A percentile compares a stretch with the other conserved stretches of the same genome.
Evolutionary conservation across 2,329 filamentous ascomycete genomes (phyloP).

Genomic region (Aspergillus ochraceoroseus): DNA sequence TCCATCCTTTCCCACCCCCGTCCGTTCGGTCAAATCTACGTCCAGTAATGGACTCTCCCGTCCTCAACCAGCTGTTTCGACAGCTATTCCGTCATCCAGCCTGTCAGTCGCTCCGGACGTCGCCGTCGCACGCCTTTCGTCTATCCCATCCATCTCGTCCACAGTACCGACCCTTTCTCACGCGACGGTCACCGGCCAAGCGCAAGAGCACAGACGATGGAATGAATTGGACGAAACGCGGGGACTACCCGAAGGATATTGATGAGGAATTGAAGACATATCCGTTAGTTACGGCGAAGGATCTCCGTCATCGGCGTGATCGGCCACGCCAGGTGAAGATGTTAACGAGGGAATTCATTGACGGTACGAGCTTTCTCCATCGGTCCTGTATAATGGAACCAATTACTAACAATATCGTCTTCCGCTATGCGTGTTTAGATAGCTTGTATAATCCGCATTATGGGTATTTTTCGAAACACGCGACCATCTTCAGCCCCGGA

Average conservation of each 20-base stretch:
- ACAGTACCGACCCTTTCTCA: constrained; percentile 37
- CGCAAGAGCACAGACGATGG: constrained; percentile 49
- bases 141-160: constrained; percentile 25
- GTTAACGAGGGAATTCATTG: constrained; percentile 95
- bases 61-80: constrained; percentile 72
- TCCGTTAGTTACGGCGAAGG: constrained; percentile 77
- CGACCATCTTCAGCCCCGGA: constrained; percentile 89
- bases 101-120: constrained; percentile 53
- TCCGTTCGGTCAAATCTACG: constrained; percentile 8
- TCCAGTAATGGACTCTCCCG: constrained; percentile 69
- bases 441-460: constrained; percentile 92
- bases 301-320: constrained; percentile 66
- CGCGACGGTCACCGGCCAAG: constrained; percentile 33
- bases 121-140: constrained; percentile 24
- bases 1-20: constrained; percentile 8
- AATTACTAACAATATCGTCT: not conserved
- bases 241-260: constrained; percentile 70
- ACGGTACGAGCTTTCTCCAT: constrained; percentile 55
- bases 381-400: not conserved
- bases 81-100: constrained; percentile 75
- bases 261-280: constrained; percentile 74
- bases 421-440: constrained; percentile 51
- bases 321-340: constrained; percentile 88
- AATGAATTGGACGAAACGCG: constrained; percentile 80
- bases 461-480: constrained; percentile 94